A percentile compares a stretch with the other conserved stretches of the same genome.
phyloP scores from a whole-genome alignment of 2,329 filamentous ascomycete genomes.

The Byssochlamys sp. region DNA sequence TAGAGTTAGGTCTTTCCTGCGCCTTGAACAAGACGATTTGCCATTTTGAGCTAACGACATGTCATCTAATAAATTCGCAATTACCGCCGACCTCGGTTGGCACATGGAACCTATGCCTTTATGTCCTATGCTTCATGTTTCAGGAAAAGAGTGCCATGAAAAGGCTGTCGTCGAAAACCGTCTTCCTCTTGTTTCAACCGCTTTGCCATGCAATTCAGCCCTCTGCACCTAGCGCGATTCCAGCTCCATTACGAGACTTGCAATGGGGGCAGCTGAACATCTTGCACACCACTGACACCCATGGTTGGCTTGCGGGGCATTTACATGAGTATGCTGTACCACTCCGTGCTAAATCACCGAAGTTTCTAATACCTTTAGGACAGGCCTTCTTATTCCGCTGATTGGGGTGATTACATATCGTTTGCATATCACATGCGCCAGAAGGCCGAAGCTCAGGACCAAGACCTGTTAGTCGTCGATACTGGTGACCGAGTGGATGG shows the following conservation, averaged over 20 bases:
- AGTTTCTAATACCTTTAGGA: neutral
- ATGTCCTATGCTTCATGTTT: no score
- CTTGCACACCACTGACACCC: neutral
- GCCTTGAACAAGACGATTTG: no score
- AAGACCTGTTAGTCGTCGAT: slow-evolving; percentile 81
- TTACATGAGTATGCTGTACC: neutral
- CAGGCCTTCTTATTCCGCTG: neutral
- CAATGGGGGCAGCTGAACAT: neutral
- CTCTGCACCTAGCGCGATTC: neutral
- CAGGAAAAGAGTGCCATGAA: no score
- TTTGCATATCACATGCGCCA: slow-evolving; percentile 56
- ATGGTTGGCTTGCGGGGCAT: neutral
- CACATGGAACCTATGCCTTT: no score
- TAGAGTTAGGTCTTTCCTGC: no score
- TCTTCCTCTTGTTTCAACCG: no score
- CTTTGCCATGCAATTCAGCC: neutral
- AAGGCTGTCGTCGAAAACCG: no score
- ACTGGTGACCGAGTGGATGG: slow-evolving; percentile 90
- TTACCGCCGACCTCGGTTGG: no score
- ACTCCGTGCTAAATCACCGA: no score
- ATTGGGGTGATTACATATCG: neutral
- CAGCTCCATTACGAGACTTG: neutral
- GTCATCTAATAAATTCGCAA: no score
- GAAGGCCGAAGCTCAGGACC: slow-evolving; percentile 66
- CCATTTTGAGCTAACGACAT: no score